phyloP scores from a whole-genome alignment of 2,329 filamentous ascomycete genomes.

The Colletotrichum endophyticum region DNA sequence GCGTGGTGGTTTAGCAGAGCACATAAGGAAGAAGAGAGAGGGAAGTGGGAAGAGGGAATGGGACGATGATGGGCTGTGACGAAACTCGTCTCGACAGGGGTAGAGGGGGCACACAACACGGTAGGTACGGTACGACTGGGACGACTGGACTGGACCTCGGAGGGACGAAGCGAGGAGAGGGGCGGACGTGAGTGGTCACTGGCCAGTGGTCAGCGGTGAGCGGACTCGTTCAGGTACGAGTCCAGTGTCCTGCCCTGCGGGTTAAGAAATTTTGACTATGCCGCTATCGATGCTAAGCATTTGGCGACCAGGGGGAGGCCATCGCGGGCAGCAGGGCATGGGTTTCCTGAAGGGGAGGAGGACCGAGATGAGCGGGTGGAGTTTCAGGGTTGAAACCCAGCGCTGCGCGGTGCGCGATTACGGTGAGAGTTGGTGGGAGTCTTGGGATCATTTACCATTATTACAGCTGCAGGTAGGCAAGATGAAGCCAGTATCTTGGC shows the following conservation, averaged over 20 bases:
- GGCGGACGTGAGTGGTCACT: background rate
- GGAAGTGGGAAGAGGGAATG: background rate
- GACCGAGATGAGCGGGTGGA: slow-evolving; percentile 18
- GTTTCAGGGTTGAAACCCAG: slow-evolving; percentile 22
- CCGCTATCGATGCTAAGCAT: slow-evolving; percentile 6
- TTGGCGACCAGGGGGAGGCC: background rate
- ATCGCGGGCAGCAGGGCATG: background rate
- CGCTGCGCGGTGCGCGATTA: background rate
- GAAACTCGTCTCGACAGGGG: slow-evolving; percentile 19
- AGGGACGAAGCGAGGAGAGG: background rate
- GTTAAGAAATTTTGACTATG: background rate
- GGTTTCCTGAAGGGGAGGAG: background rate
- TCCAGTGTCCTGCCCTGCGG: background rate
- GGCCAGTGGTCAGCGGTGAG: background rate
- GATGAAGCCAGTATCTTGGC: background rate
- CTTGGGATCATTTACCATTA: background rate
- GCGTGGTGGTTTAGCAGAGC: background rate
- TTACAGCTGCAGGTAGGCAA: background rate
- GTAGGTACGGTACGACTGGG: no score
- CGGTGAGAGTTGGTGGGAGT: background rate
- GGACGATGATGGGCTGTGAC: slow-evolving; percentile 20
- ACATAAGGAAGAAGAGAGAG: background rate
- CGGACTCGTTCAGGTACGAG: background rate
- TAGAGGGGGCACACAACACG: background rate
- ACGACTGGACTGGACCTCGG: background rate